Conservation (phyloP, 345 rosid genomes). For the Euphorbia tirucalli region DNA sequence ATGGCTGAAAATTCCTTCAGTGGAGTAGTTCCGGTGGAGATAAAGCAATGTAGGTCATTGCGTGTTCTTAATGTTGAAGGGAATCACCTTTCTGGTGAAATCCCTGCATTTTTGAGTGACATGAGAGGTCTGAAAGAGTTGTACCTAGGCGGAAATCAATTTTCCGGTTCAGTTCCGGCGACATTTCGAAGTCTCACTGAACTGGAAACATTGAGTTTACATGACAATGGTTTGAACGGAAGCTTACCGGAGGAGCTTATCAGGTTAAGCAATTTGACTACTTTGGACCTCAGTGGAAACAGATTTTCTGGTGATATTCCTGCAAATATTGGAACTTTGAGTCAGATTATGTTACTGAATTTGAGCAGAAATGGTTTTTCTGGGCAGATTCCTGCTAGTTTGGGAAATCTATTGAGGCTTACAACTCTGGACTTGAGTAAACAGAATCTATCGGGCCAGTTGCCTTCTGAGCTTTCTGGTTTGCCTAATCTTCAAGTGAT, state of each 20-base stretch:
- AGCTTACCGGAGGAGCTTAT: slow-evolving; percentile 59
- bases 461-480: slow-evolving; percentile 76
- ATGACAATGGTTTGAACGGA: slow-evolving; percentile 57
- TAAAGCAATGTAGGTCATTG: slow-evolving; percentile 62
- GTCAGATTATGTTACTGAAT: slow-evolving; percentile 19
- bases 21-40: slow-evolving; percentile 57
- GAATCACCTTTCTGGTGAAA: slow-evolving; percentile 53
- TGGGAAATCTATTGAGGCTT: slow-evolving; percentile 29
- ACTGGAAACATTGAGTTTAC: slow-evolving; percentile 54
- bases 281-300: slow-evolving; percentile 58
- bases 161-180: slow-evolving; percentile 63
- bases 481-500: slow-evolving; percentile 80
- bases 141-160: slow-evolving; percentile 58
- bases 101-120: slow-evolving; percentile 62
- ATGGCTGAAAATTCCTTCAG: slow-evolving; percentile 67
- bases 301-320: slow-evolving; percentile 28
- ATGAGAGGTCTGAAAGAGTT: slow-evolving; percentile 55
- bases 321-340: slow-evolving; percentile 23
- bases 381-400: slow-evolving; percentile 24
- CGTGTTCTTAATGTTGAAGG: slow-evolving; percentile 65
- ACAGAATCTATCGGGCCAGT: slow-evolving; percentile 29
- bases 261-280: slow-evolving; percentile 53
- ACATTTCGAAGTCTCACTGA: slow-evolving; percentile 44
- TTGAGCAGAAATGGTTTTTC: slow-evolving; percentile 26
- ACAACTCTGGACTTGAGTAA: slow-evolving; percentile 32